phyloP scores from a whole-genome alignment of 2,329 filamentous ascomycete genomes.

The Cladosporium velox region DNA sequence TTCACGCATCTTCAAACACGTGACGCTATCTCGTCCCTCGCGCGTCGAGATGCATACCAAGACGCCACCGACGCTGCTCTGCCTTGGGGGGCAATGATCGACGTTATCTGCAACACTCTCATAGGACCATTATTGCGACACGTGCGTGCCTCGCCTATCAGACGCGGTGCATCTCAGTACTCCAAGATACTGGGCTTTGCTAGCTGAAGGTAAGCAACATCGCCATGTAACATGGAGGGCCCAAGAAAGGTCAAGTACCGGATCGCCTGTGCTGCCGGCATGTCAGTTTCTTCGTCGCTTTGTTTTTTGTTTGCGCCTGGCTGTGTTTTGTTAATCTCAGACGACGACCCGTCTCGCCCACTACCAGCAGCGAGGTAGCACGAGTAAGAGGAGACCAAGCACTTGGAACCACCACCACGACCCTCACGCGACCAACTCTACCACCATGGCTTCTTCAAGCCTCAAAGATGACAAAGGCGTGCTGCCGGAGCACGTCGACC shows the following conservation, averaged over 20 bases:
- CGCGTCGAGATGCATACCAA: constrained; percentile 6
- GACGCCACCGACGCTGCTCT: constrained; percentile 11
- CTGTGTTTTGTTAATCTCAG: neutral
- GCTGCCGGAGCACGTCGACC: neutral
- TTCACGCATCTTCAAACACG: neutral
- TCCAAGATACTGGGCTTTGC: constrained; percentile 5
- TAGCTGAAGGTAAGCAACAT: constrained; percentile 16
- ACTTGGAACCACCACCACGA: neutral
- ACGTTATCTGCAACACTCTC: constrained; percentile 3
- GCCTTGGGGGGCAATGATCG: constrained; percentile 1
- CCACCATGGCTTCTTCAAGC: neutral
- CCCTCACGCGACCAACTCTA: neutral
- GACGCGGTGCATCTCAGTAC: neutral
- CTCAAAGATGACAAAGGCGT: neutral
- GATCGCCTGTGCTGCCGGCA: neutral
- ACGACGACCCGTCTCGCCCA: too few relatives aligned
- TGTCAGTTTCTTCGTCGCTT: neutral
- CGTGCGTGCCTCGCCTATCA: constrained; percentile 11
- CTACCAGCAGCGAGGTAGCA: neutral
- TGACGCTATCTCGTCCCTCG: neutral
- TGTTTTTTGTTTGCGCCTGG: neutral
- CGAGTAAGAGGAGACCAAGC: neutral
- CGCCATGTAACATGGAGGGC: neutral
- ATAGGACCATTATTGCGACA: constrained; percentile 15
- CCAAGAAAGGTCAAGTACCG: neutral